phyloP scores from a whole-genome alignment of 768 basidiomycete species.

The Russula virescens region DNA sequence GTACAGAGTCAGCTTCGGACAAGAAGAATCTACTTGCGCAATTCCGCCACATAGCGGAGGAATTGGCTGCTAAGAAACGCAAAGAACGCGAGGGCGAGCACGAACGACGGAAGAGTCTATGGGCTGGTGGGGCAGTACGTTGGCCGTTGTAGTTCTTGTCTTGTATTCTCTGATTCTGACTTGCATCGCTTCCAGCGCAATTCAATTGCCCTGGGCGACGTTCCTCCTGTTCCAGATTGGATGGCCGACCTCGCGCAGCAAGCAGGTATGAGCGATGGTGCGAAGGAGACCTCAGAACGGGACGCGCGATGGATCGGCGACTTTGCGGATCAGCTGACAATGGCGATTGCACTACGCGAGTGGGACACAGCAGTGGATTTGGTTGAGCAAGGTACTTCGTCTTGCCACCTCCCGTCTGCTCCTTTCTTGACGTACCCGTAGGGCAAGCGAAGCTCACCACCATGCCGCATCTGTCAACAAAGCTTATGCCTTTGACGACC shows the following conservation, averaged over 20 bases:
- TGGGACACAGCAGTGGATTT: slow-evolving; percentile 85
- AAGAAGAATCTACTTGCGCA: slow-evolving; percentile 82
- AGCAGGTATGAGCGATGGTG: slow-evolving; percentile 47
- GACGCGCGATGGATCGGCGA: slow-evolving; percentile 87
- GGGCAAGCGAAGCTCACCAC: slow-evolving; percentile 57
- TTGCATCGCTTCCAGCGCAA: slow-evolving; percentile 27
- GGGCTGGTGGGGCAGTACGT: slow-evolving; percentile 44
- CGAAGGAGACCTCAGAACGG: slow-evolving; percentile 70
- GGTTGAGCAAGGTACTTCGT: slow-evolving; percentile 65
- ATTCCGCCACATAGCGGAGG: slow-evolving; percentile 91
- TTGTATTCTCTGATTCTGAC: slow-evolving; percentile 2
- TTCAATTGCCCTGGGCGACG: slow-evolving; percentile 32
- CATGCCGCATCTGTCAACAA: slow-evolving; percentile 48
- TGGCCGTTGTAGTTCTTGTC: not conserved
- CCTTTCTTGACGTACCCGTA: slow-evolving; percentile 25
- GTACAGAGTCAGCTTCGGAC: slow-evolving; percentile 73
- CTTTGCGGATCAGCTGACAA: slow-evolving; percentile 86
- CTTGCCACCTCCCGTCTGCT: not conserved
- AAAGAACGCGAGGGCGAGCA: slow-evolving; percentile 94
- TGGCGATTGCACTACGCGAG: slow-evolving; percentile 81
- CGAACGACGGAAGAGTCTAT: slow-evolving; percentile 76
- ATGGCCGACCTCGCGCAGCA: slow-evolving; percentile 61
- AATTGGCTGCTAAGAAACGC: slow-evolving; percentile 77
- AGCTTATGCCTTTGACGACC: slow-evolving; percentile 59
- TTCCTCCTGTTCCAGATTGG: slow-evolving; percentile 70